Evolutionary conservation across 768 basidiomycete species (phyloP).

Genomic region (Russula compacta): DNA sequence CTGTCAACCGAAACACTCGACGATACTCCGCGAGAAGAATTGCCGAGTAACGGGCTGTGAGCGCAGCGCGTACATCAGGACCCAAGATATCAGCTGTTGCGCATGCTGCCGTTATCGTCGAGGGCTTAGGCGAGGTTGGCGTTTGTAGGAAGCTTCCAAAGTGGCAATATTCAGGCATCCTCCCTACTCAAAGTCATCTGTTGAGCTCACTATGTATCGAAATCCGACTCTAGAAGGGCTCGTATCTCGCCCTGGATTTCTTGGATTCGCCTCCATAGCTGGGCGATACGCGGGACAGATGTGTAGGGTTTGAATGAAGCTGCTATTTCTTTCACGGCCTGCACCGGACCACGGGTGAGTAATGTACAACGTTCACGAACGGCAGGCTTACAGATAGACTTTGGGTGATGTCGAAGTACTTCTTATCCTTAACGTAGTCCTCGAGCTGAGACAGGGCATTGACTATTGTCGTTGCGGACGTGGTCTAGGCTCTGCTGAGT

Average conservation of each 20-base stretch:
- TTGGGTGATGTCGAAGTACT: slow-evolving; percentile 77
- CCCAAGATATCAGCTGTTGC: slow-evolving; percentile 86
- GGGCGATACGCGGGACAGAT: slow-evolving; percentile 65
- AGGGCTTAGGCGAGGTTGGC: slow-evolving; percentile 39
- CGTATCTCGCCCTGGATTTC: slow-evolving; percentile 79
- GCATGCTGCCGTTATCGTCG: slow-evolving; percentile 73
- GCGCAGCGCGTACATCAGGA: slow-evolving; percentile 65
- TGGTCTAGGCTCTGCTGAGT: neutral
- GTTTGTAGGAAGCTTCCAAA: slow-evolving; percentile 68
- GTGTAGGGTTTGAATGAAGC: slow-evolving; percentile 71
- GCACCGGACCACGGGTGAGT: slow-evolving; percentile 6
- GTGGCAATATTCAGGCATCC: neutral
- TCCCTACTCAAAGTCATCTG: neutral
- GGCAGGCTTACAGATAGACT: slow-evolving; percentile 58
- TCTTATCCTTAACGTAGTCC: slow-evolving; percentile 64
- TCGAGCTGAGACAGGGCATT: slow-evolving; percentile 78
- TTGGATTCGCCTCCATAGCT: slow-evolving; percentile 71
- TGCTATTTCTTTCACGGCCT: slow-evolving; percentile 87
- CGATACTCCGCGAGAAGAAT: slow-evolving; percentile 93
- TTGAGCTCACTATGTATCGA: slow-evolving; percentile 80
- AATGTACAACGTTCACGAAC: neutral
- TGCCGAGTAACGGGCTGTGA: slow-evolving; percentile 83
- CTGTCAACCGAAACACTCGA: slow-evolving; percentile 85
- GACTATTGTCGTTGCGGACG: slow-evolving; percentile 36
- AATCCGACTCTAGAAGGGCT: slow-evolving; percentile 76